Evolutionary conservation across 352 stramenopile species (phyloP).

Genomic region (Pythium angustatum): DNA sequence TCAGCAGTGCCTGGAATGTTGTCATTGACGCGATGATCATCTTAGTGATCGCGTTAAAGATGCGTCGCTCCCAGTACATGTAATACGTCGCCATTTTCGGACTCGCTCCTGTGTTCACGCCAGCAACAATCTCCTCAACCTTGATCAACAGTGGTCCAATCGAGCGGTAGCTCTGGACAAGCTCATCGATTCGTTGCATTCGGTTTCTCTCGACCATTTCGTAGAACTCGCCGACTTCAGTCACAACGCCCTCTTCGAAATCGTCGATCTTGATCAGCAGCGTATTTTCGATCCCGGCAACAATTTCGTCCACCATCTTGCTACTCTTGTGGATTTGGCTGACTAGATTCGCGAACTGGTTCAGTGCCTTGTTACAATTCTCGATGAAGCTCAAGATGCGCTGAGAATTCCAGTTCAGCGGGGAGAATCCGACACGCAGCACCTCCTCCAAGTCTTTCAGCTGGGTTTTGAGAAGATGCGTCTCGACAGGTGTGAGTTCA

Average conservation of each 20-base stretch:
- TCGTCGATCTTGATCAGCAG: constrained; percentile 92
- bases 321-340: constrained; percentile 95
- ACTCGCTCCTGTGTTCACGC: constrained; percentile 91
- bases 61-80: constrained; percentile 96
- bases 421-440: constrained; percentile 89
- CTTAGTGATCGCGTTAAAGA: constrained; percentile 96
- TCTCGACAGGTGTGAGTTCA: constrained; percentile 89
- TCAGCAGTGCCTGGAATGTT: constrained; percentile 92
- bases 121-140: constrained; percentile 94
- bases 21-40: constrained; percentile 96
- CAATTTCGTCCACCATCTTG: constrained; percentile 95
- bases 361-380: constrained; percentile 90
- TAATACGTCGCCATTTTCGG: constrained; percentile 94
- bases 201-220: constrained; percentile 92
- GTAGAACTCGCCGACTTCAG: constrained; percentile 94
- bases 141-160: constrained; percentile 95
- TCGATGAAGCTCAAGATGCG: constrained; percentile 96
- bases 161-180: constrained; percentile 93
- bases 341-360: constrained; percentile 93
- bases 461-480: constrained; percentile 86
- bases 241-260: constrained; percentile 87
- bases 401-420: constrained; percentile 97
- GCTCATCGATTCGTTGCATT: constrained; percentile 87
- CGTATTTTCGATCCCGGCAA: constrained; percentile 89
- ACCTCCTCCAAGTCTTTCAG: constrained; percentile 89